These are phyloP conservation scores for Solanum pinnatisectum DNA, from an alignment of 257 asterid species.

Conservation along the genomic window DNA sequence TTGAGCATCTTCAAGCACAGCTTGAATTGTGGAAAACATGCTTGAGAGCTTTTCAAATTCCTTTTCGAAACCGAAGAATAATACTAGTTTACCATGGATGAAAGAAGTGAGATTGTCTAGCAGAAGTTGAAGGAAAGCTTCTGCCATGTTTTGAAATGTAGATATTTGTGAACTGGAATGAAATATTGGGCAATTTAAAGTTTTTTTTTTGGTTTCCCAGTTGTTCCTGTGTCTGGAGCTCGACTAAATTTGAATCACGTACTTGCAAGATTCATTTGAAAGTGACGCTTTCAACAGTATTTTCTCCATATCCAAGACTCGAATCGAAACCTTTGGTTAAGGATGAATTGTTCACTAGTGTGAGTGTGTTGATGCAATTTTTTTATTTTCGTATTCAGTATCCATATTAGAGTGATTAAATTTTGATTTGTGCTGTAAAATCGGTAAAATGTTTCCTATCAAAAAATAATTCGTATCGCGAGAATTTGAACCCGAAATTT, in stretches of 20 bases:
- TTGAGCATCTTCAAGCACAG: not conserved
- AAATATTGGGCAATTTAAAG: not conserved
- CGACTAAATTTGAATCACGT: rapidly evolving
- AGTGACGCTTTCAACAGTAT: rapidly evolving
- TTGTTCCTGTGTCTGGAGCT: no score
- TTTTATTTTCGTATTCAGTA: no score
- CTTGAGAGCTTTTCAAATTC: not conserved
- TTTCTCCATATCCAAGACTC: rapidly evolving
- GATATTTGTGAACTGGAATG: not conserved
- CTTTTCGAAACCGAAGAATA: not conserved
- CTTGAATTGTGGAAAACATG: not conserved
- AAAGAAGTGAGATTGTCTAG: not conserved
- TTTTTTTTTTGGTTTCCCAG: no score
- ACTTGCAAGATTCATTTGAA: no score
- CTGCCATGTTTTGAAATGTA: not conserved
- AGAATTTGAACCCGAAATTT: no score
- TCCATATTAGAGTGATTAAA: rapidly evolving
- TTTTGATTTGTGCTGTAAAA: rapidly evolving
- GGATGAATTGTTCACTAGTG: not conserved
- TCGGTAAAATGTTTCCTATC: rapidly evolving
- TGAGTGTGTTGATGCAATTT: no score
- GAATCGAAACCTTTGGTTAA: no score
- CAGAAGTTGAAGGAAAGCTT: not conserved
- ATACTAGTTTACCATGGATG: not conserved
- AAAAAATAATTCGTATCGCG: no score